phyloP scores from a whole-genome alignment of 257 asterid genomes.

The Paraleonurus japonicus region DNA sequence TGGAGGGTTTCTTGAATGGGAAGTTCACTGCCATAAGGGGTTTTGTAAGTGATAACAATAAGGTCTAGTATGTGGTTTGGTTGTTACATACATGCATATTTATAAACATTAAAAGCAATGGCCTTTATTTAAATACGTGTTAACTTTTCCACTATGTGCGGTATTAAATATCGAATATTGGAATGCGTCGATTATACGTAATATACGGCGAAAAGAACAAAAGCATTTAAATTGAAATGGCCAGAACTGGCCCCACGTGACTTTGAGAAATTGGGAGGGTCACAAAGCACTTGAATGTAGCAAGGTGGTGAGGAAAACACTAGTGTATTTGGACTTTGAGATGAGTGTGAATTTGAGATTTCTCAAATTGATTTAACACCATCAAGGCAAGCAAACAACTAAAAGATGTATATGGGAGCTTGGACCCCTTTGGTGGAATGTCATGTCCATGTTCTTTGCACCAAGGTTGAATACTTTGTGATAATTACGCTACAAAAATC shows the following conservation, averaged over 20 bases:
- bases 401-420: background rate
- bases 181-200: no score
- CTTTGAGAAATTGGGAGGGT: constrained; percentile 11
- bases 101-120: background rate
- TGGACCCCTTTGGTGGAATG: constrained; percentile 25
- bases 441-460: constrained; percentile 26
- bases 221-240: background rate
- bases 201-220: no score
- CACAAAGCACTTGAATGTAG: constrained; percentile 21
- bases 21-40: constrained; percentile 18
- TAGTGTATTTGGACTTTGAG: constrained; percentile 3
- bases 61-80: background rate
- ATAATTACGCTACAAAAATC: no score
- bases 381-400: constrained; percentile 17
- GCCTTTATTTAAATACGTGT: no score
- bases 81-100: background rate
- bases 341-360: constrained; percentile 19
- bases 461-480: background rate
- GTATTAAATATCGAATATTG: no score
- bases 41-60: background rate
- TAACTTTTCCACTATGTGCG: no score
- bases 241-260: background rate
- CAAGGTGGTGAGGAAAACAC: constrained; percentile 11
- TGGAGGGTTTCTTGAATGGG: constrained; percentile 22
- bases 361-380: constrained; percentile 37